phyloP scores from a whole-genome alignment of 768 basidiomycete genomes.

The Cubamyces lactineus region DNA sequence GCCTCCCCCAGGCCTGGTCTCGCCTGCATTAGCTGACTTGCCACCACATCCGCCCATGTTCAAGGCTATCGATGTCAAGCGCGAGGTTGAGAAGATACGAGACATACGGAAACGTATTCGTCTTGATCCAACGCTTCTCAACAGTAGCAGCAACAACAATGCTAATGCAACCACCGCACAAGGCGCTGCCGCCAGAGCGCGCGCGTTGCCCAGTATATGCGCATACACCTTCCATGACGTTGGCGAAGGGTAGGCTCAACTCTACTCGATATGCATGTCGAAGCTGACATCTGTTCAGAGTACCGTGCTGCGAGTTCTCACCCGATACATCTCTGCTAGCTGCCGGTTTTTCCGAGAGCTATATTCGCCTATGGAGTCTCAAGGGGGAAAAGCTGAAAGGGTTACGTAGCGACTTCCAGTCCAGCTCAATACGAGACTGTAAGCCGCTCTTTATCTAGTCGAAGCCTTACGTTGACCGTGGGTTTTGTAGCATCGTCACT shows the following conservation, averaged over 20 bases:
- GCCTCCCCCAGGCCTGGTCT: conserved; percentile 54
- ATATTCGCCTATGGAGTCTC: conserved; percentile 91
- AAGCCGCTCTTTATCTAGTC: conserved; percentile 28
- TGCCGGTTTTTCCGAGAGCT: conserved; percentile 94
- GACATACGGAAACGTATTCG: conserved; percentile 93
- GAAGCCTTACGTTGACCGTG: neutral
- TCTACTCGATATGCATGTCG: neutral
- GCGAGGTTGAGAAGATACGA: conserved; percentile 87
- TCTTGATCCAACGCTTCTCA: conserved; percentile 73
- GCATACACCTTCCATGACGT: conserved; percentile 94
- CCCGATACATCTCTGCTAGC: conserved; percentile 91
- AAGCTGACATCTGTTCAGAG: conserved; percentile 45
- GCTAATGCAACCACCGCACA: conserved; percentile 64
- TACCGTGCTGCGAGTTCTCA: conserved; percentile 88
- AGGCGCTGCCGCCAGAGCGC: conserved; percentile 55
- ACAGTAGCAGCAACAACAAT: conserved; percentile 32
- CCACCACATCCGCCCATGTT: conserved; percentile 83
- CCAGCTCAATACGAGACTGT: conserved; percentile 73
- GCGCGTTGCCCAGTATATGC: conserved; percentile 89
- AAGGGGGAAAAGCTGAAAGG: conserved; percentile 89
- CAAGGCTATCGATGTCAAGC: conserved; percentile 82
- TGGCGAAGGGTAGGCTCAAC: conserved; percentile 79
- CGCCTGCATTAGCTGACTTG: conserved; percentile 73
- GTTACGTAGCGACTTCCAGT: conserved; percentile 72
- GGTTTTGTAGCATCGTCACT: conserved; percentile 54